Conservation (phyloP, 768 basidiomycete species). For the Phlegmacium glaucopus region DNA sequence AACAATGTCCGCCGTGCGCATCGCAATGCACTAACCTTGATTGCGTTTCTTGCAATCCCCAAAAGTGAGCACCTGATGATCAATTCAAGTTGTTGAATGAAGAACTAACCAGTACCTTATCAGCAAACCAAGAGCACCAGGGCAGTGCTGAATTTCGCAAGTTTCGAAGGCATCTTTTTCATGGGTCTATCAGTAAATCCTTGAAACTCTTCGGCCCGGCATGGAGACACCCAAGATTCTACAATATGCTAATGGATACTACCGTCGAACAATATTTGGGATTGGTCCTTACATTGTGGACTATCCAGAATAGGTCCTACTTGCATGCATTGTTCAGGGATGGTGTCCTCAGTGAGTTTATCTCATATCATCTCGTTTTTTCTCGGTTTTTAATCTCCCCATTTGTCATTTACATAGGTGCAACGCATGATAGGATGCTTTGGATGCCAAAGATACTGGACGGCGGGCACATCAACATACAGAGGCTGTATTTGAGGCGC, state of each 20-base stretch:
- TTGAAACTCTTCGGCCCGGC: slow-evolving; percentile 6
- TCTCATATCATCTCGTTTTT: background rate
- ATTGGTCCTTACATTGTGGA: slow-evolving; percentile 32
- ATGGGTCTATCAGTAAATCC: slow-evolving; percentile 10
- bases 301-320: slow-evolving; percentile 31
- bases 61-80: slow-evolving; percentile 33
- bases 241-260: slow-evolving; percentile 30
- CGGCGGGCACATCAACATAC: slow-evolving; percentile 12
- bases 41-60: slow-evolving; percentile 32
- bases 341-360: slow-evolving; percentile 16
- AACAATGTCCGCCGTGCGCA: slow-evolving; percentile 28
- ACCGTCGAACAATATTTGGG: slow-evolving; percentile 19
- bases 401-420: slow-evolving; percentile 12
- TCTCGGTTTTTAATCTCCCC: background rate
- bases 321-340: slow-evolving; percentile 20
- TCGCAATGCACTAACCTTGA: slow-evolving; percentile 22
- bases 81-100: too few species aligned
- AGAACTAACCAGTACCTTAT: too few species aligned
- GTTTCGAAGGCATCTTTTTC: slow-evolving; percentile 20
- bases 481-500: background rate
- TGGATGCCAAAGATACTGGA: slow-evolving; percentile 20
- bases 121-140: background rate
- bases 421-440: slow-evolving; percentile 14
- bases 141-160: slow-evolving; percentile 9
- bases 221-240: slow-evolving; percentile 17